Percentiles rank a stretch among this genome's conserved stretches.
Evolutionary conservation across 768 basidiomycete species (phyloP).

Genomic region (Chalciporus chontae): DNA sequence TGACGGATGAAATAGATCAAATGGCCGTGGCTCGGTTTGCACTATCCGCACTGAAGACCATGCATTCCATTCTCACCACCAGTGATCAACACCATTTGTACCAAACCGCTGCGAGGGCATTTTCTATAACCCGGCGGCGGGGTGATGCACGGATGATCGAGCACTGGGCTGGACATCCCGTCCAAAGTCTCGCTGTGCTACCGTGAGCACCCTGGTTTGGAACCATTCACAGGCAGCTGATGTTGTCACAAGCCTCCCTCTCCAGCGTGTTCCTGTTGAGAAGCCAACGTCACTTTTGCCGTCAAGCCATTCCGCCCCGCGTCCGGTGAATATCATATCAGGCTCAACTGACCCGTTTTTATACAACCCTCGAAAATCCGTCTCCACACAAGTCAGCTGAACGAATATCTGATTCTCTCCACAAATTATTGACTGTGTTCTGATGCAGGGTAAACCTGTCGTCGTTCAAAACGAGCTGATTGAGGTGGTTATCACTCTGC

Average conservation of each 20-base stretch:
- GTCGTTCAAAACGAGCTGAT: conserved; percentile 81
- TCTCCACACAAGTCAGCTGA: conserved; percentile 51
- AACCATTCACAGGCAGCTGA: conserved; percentile 1
- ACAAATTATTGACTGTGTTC: not conserved
- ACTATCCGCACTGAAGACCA: conserved; percentile 77
- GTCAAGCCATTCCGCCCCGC: conserved; percentile 35
- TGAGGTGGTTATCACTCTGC: conserved; percentile 80
- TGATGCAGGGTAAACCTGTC: conserved; percentile 49
- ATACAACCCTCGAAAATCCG: conserved; percentile 80
- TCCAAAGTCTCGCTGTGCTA: conserved; percentile 73
- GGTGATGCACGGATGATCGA: conserved; percentile 68
- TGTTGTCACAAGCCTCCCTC: conserved; percentile 51
- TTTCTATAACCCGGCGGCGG: conserved; percentile 71
- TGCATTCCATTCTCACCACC: conserved; percentile 65
- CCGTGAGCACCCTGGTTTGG: conserved; percentile 49
- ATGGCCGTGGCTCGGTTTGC: conserved; percentile 82
- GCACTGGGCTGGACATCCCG: conserved; percentile 84
- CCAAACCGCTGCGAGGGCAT: conserved; percentile 64
- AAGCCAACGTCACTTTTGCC: conserved; percentile 59
- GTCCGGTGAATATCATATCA: conserved; percentile 46
- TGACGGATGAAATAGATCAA: conserved; percentile 54
- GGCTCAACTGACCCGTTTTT: conserved; percentile 79
- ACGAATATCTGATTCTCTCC: not conserved
- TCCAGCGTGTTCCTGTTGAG: conserved; percentile 69
- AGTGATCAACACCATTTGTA: conserved; percentile 81